Evolutionary conservation across 495 filamentous ascomycete species (phyloP).

Genomic region (Tuber magnatum): DNA sequence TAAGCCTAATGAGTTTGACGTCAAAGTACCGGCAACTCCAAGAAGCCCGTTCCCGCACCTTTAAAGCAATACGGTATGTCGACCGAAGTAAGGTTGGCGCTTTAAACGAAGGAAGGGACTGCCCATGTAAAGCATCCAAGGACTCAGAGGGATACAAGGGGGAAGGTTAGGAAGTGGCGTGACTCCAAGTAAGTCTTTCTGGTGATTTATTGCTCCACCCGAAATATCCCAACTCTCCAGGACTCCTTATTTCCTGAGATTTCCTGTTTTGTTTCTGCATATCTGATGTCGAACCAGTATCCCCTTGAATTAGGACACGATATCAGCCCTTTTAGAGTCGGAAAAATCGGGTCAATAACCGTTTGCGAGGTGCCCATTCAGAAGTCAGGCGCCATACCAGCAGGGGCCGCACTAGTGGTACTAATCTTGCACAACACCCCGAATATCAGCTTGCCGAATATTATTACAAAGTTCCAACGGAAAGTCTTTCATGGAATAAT

Average conservation of each 20-base stretch:
- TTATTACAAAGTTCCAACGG: not conserved
- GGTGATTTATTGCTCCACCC: constrained; percentile 32
- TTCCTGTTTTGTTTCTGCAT: constrained; percentile 14
- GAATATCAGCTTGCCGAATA: not conserved
- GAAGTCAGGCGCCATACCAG: not conserved
- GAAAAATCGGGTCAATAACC: not conserved
- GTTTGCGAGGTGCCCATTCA: not conserved
- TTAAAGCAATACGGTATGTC: constrained; percentile 29
- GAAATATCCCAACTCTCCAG: constrained; percentile 25
- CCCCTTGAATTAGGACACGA: not conserved
- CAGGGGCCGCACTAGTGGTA: not conserved
- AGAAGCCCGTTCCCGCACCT: constrained; percentile 31
- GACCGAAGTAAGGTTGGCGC: not conserved
- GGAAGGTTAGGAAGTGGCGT: constrained; percentile 27
- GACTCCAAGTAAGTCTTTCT: constrained; percentile 36
- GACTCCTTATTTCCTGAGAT: constrained; percentile 28
- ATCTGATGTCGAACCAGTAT: not conserved
- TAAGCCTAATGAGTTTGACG: constrained; percentile 21
- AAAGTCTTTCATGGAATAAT: not conserved
- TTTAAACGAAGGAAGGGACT: not conserved
- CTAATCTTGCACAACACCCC: not conserved
- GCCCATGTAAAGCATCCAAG: constrained; percentile 8
- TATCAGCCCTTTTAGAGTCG: not conserved
- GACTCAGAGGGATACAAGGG: constrained; percentile 30
- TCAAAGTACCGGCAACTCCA: constrained; percentile 13